Evolutionary conservation across 2,329 filamentous ascomycete genomes (phyloP), one percentile per base, ranked within the genome.

Genomic region (Colletotrichum brevisporum): DNA sequence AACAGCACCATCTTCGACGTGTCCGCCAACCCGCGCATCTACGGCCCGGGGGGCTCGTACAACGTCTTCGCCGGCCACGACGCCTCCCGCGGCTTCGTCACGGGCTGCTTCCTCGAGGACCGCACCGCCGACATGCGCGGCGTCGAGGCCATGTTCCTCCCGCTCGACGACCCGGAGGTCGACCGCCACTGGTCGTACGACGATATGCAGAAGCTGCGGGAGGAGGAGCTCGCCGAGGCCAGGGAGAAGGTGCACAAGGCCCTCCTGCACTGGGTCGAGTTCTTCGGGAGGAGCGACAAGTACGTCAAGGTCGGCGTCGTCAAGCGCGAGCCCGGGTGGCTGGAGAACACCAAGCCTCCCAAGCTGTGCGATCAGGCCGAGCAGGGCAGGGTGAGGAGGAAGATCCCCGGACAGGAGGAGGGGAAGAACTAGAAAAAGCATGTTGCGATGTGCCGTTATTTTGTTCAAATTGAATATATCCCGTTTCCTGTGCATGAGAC

Each of bases 1-100:
- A 95, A 96, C 83, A 91, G 92, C 76, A 93, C 90, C 67, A 93
- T 97, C 81, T 96, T 92, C 86, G 94, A 97, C 80, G 94, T 97
- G 48, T 88, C 89, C n/a, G 82, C 86, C 36, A 90, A 90, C 62
- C 85, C 88, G 74, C 80, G 87, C 79, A 84, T 92, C 81, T 96
- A 96, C 83, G 93, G 93, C 0, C 91, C 95, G 0, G 94, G 94
- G 31, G 96, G 95, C 5, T 90, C 90, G 45, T 99, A 99, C 85
- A 87, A 91, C 76, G 91, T 92, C 82, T 97, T 99, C 80, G 89
- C 94, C 0, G 96, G 95, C 70, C 87, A 87, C 71, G 96, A 99
- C 81, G 95, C 95, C 41, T 90, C 92, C 15, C 91, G 96, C 56
- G 94, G 91, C 21, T 99, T 94, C 80, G 90, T 99, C 10, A 98